A percentile compares a stretch with the other conserved stretches of the same genome.
phyloP scores from a whole-genome alignment of 2,329 filamentous ascomycete species.

The Diplodia sapinea region DNA sequence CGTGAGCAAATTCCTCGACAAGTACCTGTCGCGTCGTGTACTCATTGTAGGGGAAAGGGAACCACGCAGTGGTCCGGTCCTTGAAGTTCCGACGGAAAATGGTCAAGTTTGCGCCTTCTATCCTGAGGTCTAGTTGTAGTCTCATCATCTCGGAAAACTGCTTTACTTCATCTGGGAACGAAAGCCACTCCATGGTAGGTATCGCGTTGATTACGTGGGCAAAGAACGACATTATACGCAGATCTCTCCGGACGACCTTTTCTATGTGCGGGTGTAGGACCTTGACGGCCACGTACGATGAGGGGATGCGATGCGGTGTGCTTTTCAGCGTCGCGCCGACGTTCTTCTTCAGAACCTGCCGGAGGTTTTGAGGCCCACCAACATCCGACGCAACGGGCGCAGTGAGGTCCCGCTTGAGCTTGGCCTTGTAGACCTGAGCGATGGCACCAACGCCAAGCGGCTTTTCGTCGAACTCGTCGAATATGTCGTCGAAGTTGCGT shows the following conservation, averaged over 20 bases:
- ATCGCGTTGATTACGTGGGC: conserved; percentile 82
- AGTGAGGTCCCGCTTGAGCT: conserved; percentile 79
- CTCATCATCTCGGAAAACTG: conserved; percentile 99
- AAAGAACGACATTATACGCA: conserved; percentile 94
- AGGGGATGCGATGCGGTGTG: conserved; percentile 82
- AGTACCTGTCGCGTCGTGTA: conserved; percentile 92
- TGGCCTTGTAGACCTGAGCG: conserved; percentile 96
- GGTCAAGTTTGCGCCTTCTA: conserved; percentile 88
- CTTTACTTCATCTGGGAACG: conserved; percentile 87
- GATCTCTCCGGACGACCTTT: conserved; percentile 83
- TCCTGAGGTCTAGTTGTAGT: conserved; percentile 91
- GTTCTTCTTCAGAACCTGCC: conserved; percentile 75
- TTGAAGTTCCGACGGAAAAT: conserved; percentile 91
- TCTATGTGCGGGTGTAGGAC: conserved; percentile 93
- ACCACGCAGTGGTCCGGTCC: conserved; percentile 89
- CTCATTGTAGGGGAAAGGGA: conserved; percentile 90
- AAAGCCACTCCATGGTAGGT: conserved; percentile 96
- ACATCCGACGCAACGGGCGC: conserved; percentile 65
- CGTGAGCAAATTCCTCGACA: conserved; percentile 94
- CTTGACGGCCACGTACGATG: conserved; percentile 92
- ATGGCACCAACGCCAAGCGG: conserved; percentile 95
- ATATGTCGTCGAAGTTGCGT: conserved; percentile 83
- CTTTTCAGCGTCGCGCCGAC: conserved; percentile 88
- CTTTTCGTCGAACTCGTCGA: conserved; percentile 89
- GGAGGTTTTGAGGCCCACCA: conserved; percentile 62